phyloP scores from a whole-genome alignment of 768 basidiomycete genomes.

The Nidularia pulvinata region DNA sequence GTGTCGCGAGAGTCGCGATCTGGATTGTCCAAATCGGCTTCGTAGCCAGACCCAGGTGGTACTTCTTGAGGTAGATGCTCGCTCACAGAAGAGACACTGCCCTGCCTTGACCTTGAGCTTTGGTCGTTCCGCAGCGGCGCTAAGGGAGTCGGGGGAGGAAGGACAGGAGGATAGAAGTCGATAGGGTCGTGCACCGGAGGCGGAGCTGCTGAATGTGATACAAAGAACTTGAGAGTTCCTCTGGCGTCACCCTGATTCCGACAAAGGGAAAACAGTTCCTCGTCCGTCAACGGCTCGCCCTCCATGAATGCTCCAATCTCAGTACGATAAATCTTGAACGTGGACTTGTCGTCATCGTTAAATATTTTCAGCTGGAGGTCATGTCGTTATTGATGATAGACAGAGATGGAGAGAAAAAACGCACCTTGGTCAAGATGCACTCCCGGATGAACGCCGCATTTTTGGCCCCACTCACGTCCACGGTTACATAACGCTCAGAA shows the following conservation, averaged over 20 bases:
- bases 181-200: slow-evolving; percentile 30
- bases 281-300: slow-evolving; percentile 71
- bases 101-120: slow-evolving; percentile 59
- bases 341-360: slow-evolving; percentile 77
- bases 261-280: slow-evolving; percentile 73
- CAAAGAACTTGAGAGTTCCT: slow-evolving; percentile 84
- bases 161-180: slow-evolving; percentile 21
- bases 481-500: slow-evolving; percentile 72
- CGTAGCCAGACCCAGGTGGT: slow-evolving; percentile 68
- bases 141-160: slow-evolving; percentile 31
- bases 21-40: slow-evolving; percentile 66
- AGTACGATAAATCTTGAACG: slow-evolving; percentile 83
- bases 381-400: neutral
- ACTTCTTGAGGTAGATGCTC: slow-evolving; percentile 53
- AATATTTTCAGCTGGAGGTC: slow-evolving; percentile 65
- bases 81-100: slow-evolving; percentile 72
- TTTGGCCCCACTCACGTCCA: slow-evolving; percentile 68
- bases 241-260: slow-evolving; percentile 70
- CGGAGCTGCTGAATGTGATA: slow-evolving; percentile 62
- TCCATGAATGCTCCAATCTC: slow-evolving; percentile 81
- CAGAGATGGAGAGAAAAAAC: slow-evolving; percentile 13
- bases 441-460: slow-evolving; percentile 75
- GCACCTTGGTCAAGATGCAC: slow-evolving; percentile 78
- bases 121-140: slow-evolving; percentile 51
- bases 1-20: slow-evolving; percentile 39